Percentiles rank a stretch among this genome's conserved stretches.
Conservation (phyloP, 179 eudicot species). For the Vitellaria paradoxa region DNA sequence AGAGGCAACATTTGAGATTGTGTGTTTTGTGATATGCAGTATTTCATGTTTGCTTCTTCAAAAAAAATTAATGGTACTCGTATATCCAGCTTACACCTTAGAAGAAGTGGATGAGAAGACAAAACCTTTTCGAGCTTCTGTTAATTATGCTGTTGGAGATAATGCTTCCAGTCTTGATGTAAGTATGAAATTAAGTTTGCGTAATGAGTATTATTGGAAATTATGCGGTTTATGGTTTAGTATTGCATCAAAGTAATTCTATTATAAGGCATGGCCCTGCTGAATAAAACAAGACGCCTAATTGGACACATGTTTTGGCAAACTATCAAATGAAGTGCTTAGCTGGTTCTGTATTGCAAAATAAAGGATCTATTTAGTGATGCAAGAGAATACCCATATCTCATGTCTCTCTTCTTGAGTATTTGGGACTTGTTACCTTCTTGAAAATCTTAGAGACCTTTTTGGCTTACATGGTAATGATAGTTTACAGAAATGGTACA, state of each 20-base stretch:
- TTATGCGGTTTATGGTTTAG: background rate
- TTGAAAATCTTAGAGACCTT: background rate
- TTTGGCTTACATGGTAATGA: background rate
- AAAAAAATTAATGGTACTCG: background rate
- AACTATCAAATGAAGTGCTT: background rate
- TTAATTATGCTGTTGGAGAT: conserved; percentile 32
- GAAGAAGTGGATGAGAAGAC: conserved; percentile 71
- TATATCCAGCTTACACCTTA: conserved; percentile 51
- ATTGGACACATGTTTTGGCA: background rate
- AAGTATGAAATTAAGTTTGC: conserved; percentile 24
- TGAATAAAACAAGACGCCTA: too few relatives aligned
- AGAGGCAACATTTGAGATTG: background rate
- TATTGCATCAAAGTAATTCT: background rate
- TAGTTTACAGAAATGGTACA: background rate
- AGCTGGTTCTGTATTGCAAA: background rate
- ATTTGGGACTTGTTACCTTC: background rate
- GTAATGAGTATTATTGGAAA: background rate
- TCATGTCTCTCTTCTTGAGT: background rate
- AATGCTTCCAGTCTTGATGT: conserved; percentile 54
- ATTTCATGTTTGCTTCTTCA: background rate
- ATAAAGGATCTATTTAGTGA: background rate
- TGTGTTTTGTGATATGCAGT: background rate
- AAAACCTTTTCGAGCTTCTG: conserved; percentile 50
- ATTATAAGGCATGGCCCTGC: too few relatives aligned
- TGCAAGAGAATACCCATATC: background rate